Evolutionary conservation across 441 rosid genomes (phyloP), one percentile per base, ranked within the genome.

Genomic region (Arabidopsis hybrid): DNA sequence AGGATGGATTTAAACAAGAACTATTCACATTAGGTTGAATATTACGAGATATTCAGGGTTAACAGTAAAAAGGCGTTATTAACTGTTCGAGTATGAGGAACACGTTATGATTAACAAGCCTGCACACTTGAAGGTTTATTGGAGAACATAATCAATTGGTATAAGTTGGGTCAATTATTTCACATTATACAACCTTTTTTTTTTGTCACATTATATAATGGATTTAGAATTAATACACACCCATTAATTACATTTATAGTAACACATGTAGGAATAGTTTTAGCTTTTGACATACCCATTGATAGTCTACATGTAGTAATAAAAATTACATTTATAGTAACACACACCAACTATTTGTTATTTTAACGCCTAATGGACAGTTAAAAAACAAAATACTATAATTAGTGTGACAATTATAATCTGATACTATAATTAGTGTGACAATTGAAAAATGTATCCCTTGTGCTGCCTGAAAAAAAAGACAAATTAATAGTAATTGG

Each of bases 71-170:
- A 68, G 59, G 60, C 34, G 42, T 53, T 32, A 56, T 46, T 38
- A 63, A 34, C 32, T 76, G 80, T n/a, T 70, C 6, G 26, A 58
- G 42, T 18, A 0, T 21, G 50, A 77, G 76, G 58, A 71, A 72
- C 80, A 77, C 56, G 76, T 42, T 71, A 77, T 77, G 76, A 77
- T 21, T 77, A 71, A 42, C 57, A 21, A 49, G 21, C 75, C 38
- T 70, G 71, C 75, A 63, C 71, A 76, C 75, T 76, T 64, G 49
- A 66, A 14, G 10, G 58, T 40, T 72, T 32, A 26, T 13, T 77
- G 64, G 80, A 77, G 64, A 72, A 72, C 77, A 77, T 77, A 60
- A 51, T 70, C 71, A 65, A 49, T 36, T 39, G 29, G 16, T 64
- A 21, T 8, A 50, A 58, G 32, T 40, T 36, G 56, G 5, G 17